Base-by-base conservation (phyloP, 495 filamentous ascomycete species). In the Daldinia vernicosa region DNA sequence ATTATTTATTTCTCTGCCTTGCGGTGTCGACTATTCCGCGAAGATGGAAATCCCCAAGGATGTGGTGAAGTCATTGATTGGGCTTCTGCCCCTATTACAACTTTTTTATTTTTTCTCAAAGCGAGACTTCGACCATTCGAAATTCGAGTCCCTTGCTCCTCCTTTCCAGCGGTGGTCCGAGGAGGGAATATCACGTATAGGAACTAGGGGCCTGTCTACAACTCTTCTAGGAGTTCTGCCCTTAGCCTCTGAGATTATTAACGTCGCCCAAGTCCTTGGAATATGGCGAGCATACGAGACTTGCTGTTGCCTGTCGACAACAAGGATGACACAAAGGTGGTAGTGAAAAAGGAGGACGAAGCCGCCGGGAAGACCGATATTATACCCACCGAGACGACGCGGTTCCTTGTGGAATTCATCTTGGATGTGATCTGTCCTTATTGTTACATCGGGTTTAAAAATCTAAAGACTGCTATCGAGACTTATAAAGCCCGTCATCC, bases 361-460 rank as follows among this genome's bases (percentile, higher is more conserved):
- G 17, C 1, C 37, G 9, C 33, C 4, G 24, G 52, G 11, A 54
- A 45, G 24, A 12, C 30, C 26, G 51, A 63, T n/a, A 47, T 17
- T 37, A 6, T 39, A 47, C 33, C 11, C 33, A 6, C 63, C 1
- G 63, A 72, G 47, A 77, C 69, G 54, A 72, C 67, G 19, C 67
- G 74, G 39, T 82, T 93, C 81, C 84, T 84, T 35, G 90, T 97
- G 78, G 87, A 93, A 50, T 87, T 96, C 62, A 89, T 93, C 56
- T 80, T 81, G 39, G 94, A 97, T 80, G 91, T 88, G 19, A 84
- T 95, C 69, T 97, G 94, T 77, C 93, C 93, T 7, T 93, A 88
- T 87, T 97, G 93, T 81, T 97, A 93, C 78, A 83, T 97, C 54
- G 92, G 91, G 67, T 89, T 90, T 74, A 88, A 88, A 64, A 88